Conservation (phyloP, 2,329 filamentous ascomycete species). For the Paraphoma chrysanthemicola region DNA sequence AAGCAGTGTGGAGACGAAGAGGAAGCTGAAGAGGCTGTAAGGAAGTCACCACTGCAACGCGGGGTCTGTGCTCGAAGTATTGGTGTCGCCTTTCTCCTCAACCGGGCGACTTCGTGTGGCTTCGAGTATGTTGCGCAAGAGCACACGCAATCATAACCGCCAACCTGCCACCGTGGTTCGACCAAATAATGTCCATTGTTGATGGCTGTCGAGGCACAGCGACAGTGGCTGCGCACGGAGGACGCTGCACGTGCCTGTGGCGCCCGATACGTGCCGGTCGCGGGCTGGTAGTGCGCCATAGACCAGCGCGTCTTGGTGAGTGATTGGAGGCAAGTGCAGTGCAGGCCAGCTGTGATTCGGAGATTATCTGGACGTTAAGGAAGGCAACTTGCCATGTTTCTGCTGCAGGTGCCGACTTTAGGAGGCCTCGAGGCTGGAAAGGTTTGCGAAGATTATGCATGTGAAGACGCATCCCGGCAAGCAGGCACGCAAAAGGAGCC, state of each 20-base stretch:
- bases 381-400: constrained; percentile 6
- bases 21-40: constrained; percentile 10
- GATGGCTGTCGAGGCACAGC: not conserved
- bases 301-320: constrained; percentile 1
- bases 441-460: constrained; percentile 5
- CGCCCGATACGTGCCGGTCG: not conserved
- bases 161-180: not conserved
- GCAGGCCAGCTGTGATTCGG: constrained; percentile 25
- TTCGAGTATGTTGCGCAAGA: not conserved
- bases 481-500: not conserved
- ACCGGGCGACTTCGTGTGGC: not conserved
- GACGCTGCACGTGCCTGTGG: constrained; percentile 3
- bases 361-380: constrained; percentile 21
- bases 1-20: too few relatives aligned
- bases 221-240: not conserved
- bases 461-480: not conserved
- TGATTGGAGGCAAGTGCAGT: constrained; percentile 19
- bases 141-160: not conserved
- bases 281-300: not conserved
- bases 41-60: not conserved
- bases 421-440: not conserved
- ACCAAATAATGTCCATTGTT: not conserved
- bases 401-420: constrained; percentile 2
- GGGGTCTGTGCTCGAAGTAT: not conserved
- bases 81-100: not conserved